phyloP scores from a whole-genome alignment of 1,284 basidiomycete species.

The Cryptococcus hybrid region DNA sequence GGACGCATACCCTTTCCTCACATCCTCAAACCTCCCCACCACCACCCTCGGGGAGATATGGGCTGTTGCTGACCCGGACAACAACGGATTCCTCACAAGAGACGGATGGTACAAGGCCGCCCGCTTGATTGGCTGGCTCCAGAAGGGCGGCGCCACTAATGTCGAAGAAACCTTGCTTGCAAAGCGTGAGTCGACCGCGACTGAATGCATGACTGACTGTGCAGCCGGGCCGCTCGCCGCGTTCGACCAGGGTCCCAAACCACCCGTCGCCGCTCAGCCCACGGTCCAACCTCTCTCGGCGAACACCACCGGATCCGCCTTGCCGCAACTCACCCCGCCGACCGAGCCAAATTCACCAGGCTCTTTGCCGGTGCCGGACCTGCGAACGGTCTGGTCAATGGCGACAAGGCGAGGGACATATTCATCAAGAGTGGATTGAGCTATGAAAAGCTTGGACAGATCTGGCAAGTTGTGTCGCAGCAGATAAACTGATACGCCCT shows the following conservation, averaged over 20 bases:
- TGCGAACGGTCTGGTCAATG: conserved; percentile 70
- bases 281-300: conserved; percentile 51
- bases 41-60: conserved; percentile 89
- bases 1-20: conserved; percentile 75
- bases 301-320: conserved; percentile 21
- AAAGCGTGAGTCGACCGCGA: conserved; percentile 17
- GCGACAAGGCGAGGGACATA: conserved; percentile 86
- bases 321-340: conserved; percentile 70
- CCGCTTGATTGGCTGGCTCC: conserved; percentile 88
- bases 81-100: conserved; percentile 84
- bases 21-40: conserved; percentile 72
- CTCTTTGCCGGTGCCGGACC: conserved; percentile 75
- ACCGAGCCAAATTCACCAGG: conserved; percentile 76
- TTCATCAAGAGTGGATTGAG: conserved; percentile 91
- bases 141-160: conserved; percentile 60
- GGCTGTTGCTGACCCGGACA: conserved; percentile 86
- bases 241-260: conserved; percentile 69
- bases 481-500: no score
- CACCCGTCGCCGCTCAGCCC: conserved; percentile 18
- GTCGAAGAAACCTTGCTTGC: conserved; percentile 24
- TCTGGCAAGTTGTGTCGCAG: conserved; percentile 65
- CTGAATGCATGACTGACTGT: not conserved
- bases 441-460: conserved; percentile 85
- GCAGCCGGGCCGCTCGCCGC: conserved; percentile 77
- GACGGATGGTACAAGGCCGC: conserved; percentile 83